phyloP scores from a whole-genome alignment of 306 rosid genomes.

The Betula pendula region DNA sequence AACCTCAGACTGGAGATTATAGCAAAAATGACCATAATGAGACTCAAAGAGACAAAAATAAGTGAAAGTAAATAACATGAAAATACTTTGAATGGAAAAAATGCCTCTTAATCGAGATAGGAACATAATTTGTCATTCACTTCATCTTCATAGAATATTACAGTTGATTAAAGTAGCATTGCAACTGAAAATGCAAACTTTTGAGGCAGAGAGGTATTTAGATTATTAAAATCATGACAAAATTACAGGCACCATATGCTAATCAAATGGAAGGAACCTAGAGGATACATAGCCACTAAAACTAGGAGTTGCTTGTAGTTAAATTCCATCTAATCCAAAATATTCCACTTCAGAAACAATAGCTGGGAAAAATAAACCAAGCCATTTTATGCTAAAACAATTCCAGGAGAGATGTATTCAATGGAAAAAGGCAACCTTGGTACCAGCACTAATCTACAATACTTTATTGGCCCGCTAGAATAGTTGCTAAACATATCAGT shows the following conservation, averaged over 20 bases:
- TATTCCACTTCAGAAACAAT: no score
- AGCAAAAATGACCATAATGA: slow-evolving; percentile 1
- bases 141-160: background rate
- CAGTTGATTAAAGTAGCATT: background rate
- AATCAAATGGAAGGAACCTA: background rate
- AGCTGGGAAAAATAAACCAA: background rate
- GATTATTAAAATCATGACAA: background rate
- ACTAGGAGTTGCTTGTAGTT: no score
- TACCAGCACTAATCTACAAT: background rate
- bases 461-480: background rate
- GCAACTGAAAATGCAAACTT: background rate
- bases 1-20: slow-evolving; percentile 76
- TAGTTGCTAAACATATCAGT: background rate
- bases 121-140: background rate
- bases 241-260: background rate
- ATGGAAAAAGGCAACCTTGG: background rate
- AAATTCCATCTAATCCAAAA: no score
- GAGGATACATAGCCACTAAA: background rate
- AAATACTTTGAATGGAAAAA: background rate
- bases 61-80: background rate
- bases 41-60: slow-evolving; percentile 2
- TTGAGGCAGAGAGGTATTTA: background rate
- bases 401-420: background rate
- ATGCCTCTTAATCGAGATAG: background rate
- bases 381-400: background rate